Evolutionary conservation across 371 early-diverging fungal species (phyloP), one percentile per base, ranked within the genome.

Genomic region (Smittium culicis): DNA sequence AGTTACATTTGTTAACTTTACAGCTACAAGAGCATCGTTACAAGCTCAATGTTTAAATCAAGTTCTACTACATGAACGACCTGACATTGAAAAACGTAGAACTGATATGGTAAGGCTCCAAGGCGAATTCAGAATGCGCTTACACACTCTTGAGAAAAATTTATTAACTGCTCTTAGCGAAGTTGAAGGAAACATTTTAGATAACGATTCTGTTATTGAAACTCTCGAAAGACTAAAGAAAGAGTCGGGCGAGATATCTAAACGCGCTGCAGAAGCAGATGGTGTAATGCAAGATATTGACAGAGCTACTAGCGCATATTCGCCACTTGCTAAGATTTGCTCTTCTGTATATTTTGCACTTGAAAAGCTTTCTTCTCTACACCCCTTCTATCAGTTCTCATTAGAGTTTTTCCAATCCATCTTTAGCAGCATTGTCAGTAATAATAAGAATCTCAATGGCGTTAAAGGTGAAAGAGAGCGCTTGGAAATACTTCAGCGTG

Each of bases 1-100:
- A 63, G 96, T 96, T 8, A 96, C 96, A 0, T 93, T 99, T 81
- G 96, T 97, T 65, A 99, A 97, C 85, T 99, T 97, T 74, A 94
- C 98, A 1, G 92, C 96, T 3, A 98, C 98, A 2, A 86, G 93
- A 29, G 87, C 90, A 61, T 92, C 93, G 81, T 79, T 99, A 68
- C 95, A 96, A 76, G 89, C 89, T 67, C 98, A 98, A 79, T 95
- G 96, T 77, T 80, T 99, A 77, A 90, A 94, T 73, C 88, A 91
- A 81, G 91, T 96, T 0, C 82, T 99, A 67, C 90, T 91, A 73
- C 86, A 88, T 29, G 95, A 96, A 79, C 79, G 96, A 33, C 96
- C 99, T 0, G 98, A 99, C 73, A 91, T 93, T 0, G 97, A 96
- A 69, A 81, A 85, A 66, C 90, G 93, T 70, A 83, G 98, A 57